Conservation (phyloP, 352 stramenopile genomes). For the Phytophthora sp. region DNA sequence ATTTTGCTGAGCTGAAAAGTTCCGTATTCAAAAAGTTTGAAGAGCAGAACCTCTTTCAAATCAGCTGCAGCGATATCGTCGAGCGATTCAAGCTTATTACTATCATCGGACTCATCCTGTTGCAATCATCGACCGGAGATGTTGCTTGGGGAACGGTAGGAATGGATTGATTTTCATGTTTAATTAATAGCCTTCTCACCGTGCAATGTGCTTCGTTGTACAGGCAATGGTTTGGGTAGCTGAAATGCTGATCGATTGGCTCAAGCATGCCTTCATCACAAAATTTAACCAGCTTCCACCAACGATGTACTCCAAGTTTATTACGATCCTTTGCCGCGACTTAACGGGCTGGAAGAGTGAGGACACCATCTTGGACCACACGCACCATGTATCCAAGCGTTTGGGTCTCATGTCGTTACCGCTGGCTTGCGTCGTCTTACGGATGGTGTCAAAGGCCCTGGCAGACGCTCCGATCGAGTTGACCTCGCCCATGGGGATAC, state of each 20-base stretch:
- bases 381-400: constrained; percentile 93
- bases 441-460: constrained; percentile 78
- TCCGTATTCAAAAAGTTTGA: constrained; percentile 99
- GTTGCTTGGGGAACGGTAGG: constrained; percentile 78
- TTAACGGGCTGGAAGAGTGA: constrained; percentile 93
- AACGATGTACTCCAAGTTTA: constrained; percentile 95
- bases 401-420: constrained; percentile 95
- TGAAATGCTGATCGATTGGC: constrained; percentile 97
- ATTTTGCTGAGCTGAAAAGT: constrained; percentile 99
- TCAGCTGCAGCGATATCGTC: constrained; percentile 97
- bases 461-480: constrained; percentile 48
- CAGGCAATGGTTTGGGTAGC: constrained; percentile 90
- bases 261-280: constrained; percentile 99
- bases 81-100: constrained; percentile 98
- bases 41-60: constrained; percentile 97
- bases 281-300: constrained; percentile 98
- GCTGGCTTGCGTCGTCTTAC: constrained; percentile 93
- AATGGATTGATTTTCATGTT: constrained; percentile 1
- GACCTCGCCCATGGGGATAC: constrained; percentile 40
- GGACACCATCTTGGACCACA: constrained; percentile 94
- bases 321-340: constrained; percentile 94
- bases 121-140: constrained; percentile 86
- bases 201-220: background rate
- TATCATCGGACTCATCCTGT: constrained; percentile 95
- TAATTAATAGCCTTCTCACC: background rate